Evolutionary conservation across 2,329 filamentous ascomycete species (phyloP), one percentile per base, ranked within the genome.

Genomic region (Penicillium frequentans): DNA sequence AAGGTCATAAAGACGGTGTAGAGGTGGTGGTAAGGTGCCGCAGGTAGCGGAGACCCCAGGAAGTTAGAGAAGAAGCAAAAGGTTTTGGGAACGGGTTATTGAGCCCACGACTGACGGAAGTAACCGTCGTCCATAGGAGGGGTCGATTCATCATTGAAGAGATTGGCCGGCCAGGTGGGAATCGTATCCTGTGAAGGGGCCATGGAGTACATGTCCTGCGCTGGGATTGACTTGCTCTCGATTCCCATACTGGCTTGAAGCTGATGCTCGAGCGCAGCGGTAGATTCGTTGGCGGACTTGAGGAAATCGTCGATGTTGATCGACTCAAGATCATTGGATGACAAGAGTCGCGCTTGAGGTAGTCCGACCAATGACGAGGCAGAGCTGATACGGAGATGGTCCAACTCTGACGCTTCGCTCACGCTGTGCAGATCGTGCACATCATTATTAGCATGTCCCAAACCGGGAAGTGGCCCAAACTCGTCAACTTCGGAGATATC

Each of bases 401-500:
- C 75, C 54, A 76, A 68, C 56, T 76, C 73, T 14, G 74, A 75
- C 16, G 67, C 64, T 60, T 79, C 76, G 58, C 75, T 78, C 43
- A 72, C 67, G 56, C 75, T 78, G 66, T 71, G 72, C 31, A 73
- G 63, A 49, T 78, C 73, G 49, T 73, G 71, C 52, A 73, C 62
- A 50, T 67, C 64, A 58, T 75, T 69, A 61, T 63, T 63, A 45
- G 65, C 55, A 35, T 64, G 60, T 23, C 64, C 69, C 29, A 73
- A 56, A 23, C 64, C 70, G 16, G 69, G 70, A 49, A 73, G 67
- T 8, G 71, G 67, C 16, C 69, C 68, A 51, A 73, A 77, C 45
- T 81, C 79, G 29, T 80, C 79, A 13, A 75, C 71, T 60, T 81
- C 79, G 3, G 79, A 81, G 21, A 77, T 69, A 47, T 81, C 79